Conservation (phyloP, 2,329 filamentous ascomycete genomes). For the Zarea fungicola region DNA sequence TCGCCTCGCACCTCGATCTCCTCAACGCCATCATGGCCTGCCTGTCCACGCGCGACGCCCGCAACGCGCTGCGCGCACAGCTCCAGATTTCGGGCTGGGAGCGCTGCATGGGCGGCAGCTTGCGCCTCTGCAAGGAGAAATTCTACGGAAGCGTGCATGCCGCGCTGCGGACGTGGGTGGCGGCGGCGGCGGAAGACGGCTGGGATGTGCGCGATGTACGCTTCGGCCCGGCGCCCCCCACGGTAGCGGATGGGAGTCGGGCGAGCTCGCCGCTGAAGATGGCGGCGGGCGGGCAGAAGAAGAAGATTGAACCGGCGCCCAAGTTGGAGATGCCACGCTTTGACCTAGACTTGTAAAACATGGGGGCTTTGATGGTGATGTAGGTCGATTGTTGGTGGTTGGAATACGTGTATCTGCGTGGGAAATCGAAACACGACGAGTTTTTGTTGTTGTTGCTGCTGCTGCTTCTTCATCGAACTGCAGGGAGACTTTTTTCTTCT, state of each 20-base stretch:
- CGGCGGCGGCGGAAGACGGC: conserved; percentile 77
- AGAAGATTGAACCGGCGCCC: conserved; percentile 51
- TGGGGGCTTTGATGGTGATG: conserved; percentile 21
- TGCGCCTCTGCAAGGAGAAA: conserved; percentile 94
- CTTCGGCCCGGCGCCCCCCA: conserved; percentile 55
- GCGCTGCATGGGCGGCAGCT: conserved; percentile 75
- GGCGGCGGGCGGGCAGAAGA: conserved; percentile 32
- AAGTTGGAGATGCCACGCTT: conserved; percentile 57
- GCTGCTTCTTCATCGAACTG: too few species aligned
- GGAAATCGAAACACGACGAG: background rate
- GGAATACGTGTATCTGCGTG: background rate
- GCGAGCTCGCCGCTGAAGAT: conserved; percentile 29
- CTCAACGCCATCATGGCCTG: conserved; percentile 86
- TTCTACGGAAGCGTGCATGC: conserved; percentile 93
- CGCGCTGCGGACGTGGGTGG: conserved; percentile 82
- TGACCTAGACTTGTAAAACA: conserved; percentile 37
- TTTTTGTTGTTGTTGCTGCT: conserved; percentile 8
- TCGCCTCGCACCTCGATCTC: conserved; percentile 87
- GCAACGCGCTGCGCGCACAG: conserved; percentile 73
- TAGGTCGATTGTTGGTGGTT: too few species aligned
- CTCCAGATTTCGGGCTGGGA: conserved; percentile 85
- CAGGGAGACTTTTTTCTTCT: conserved; percentile 1
- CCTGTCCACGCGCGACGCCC: conserved; percentile 61
- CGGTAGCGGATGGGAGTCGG: conserved; percentile 20
- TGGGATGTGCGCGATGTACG: conserved; percentile 82